These are phyloP conservation scores for Aspergillus flavus DNA, from an alignment of 2,329 filamentous ascomycete species.

Conservation along the genomic window DNA sequence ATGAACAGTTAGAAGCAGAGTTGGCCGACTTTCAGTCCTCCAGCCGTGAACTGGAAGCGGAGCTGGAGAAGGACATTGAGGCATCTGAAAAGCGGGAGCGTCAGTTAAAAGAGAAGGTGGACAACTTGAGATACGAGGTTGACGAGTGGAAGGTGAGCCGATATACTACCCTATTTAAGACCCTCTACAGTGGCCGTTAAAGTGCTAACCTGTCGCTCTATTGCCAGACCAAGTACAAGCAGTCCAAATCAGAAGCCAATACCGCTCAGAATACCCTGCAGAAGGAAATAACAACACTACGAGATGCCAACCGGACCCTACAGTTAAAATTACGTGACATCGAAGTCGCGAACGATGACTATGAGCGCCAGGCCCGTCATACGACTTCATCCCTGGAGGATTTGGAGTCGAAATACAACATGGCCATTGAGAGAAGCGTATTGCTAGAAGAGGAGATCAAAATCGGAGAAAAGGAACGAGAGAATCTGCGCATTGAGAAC, in stretches of 20 bases:
- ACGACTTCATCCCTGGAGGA: constrained; percentile 96
- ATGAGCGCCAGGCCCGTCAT: constrained; percentile 92
- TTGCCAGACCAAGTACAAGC: constrained; percentile 85
- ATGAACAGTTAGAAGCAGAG: constrained; percentile 88
- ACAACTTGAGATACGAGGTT: constrained; percentile 81
- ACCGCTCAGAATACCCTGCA: constrained; percentile 82
- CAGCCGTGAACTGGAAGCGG: constrained; percentile 89
- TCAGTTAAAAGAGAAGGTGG: constrained; percentile 81
- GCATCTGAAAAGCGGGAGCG: constrained; percentile 92
- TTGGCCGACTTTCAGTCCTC: constrained; percentile 92
- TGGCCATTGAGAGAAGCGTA: constrained; percentile 86
- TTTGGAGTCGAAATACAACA: constrained; percentile 94
- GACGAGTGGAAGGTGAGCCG: constrained; percentile 91
- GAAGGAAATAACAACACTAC: constrained; percentile 91
- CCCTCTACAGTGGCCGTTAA: background rate
- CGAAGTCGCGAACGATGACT: constrained; percentile 97
- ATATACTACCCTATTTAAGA: background rate
- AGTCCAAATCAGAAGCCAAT: constrained; percentile 86
- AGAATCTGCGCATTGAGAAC: constrained; percentile 82
- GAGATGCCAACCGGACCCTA: constrained; percentile 79
- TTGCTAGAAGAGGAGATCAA: constrained; percentile 96
- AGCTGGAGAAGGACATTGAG: constrained; percentile 95
- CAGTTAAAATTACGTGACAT: constrained; percentile 88
- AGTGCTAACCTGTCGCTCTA: constrained; percentile 12
- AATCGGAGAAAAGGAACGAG: constrained; percentile 87